Evolutionary conservation across 1,284 basidiomycete genomes (phyloP).

Genomic region (Lignosus rhinocerotis): DNA sequence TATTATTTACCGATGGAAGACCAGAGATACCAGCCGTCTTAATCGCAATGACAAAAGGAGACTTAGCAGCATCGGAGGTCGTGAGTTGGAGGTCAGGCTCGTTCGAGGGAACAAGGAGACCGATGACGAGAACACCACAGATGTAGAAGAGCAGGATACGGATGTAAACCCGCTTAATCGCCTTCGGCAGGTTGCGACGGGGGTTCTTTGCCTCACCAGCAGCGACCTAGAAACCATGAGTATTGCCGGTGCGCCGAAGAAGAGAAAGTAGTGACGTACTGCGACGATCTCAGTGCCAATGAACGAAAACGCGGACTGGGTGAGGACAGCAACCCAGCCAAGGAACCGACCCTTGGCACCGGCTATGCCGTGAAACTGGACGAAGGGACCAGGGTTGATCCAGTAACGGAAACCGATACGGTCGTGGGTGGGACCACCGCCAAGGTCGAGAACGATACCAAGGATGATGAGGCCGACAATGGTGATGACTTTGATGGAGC

Average conservation of each 20-base stretch:
- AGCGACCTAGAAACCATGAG: conserved; percentile 49
- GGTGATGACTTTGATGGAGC: conserved; percentile 61
- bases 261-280: conserved; percentile 43
- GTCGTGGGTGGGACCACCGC: conserved; percentile 57
- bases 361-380: conserved; percentile 40
- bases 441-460: conserved; percentile 60
- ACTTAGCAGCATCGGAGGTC: conserved; percentile 63
- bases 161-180: conserved; percentile 68
- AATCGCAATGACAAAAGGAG: conserved; percentile 85
- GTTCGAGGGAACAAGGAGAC: conserved; percentile 74
- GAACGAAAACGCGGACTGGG: conserved; percentile 73
- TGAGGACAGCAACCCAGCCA: conserved; percentile 52
- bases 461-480: conserved; percentile 52
- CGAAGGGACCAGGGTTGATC: conserved; percentile 59
- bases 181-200: conserved; percentile 65
- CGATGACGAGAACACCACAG: conserved; percentile 56
- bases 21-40: conserved; percentile 71
- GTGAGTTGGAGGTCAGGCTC: conserved; percentile 54
- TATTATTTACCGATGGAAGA: conserved; percentile 60
- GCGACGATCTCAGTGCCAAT: conserved; percentile 79
- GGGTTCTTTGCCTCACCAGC: conserved; percentile 79
- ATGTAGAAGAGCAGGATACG: conserved; percentile 81
- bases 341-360: conserved; percentile 56
- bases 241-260: neutral
- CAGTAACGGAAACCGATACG: conserved; percentile 52